These are phyloP conservation scores for Houttuynia cordata DNA, from an alignment of 164 flowering plant species.

Conservation along the genomic window DNA sequence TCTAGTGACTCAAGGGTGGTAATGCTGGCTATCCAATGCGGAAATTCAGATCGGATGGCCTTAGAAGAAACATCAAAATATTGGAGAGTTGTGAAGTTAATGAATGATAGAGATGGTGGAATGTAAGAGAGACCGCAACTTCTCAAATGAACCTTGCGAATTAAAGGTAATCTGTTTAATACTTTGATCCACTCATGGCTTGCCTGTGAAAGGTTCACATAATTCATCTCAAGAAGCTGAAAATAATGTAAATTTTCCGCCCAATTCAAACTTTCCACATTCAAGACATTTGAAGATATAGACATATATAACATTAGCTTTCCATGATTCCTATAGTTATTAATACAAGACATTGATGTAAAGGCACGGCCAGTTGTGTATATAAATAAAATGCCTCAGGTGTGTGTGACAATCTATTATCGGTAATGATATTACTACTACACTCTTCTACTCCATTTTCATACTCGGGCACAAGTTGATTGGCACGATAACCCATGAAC, in stretches of 20 bases:
- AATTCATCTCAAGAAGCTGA: not conserved
- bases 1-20: not conserved
- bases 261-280: not conserved
- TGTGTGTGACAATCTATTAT: too few species aligned
- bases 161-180: not conserved
- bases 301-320: too few species aligned
- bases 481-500: too few species aligned
- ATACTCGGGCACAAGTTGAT: too few species aligned
- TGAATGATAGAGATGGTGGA: not conserved
- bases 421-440: too few species aligned
- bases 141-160: not conserved
- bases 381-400: too few species aligned
- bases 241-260: not conserved
- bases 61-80: conserved; percentile 1
- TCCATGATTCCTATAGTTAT: too few species aligned
- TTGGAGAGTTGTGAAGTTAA: conserved; percentile 8
- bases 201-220: not conserved
- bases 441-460: too few species aligned
- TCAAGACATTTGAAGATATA: not conserved
- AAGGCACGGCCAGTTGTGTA: too few species aligned
- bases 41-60: not conserved
- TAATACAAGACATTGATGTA: too few species aligned
- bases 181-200: not conserved
- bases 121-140: not conserved
- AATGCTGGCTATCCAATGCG: conserved; percentile 1